phyloP scores from a whole-genome alignment of 1,284 basidiomycete genomes.

The Malassezia restricta region DNA sequence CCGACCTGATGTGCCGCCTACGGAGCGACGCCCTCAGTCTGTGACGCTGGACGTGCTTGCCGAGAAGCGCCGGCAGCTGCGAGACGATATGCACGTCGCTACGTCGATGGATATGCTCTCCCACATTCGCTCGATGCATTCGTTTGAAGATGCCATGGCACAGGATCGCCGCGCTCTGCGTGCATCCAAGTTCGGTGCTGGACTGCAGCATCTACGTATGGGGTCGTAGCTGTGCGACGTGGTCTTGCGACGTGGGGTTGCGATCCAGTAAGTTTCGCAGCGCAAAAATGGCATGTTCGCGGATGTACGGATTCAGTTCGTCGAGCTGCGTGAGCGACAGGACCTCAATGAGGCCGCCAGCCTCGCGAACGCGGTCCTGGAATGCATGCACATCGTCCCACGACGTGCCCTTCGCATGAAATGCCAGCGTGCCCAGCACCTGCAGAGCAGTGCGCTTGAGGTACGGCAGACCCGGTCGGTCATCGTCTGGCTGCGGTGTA shows the following conservation, averaged over 20 bases:
- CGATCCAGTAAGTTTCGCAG: constrained; percentile 30
- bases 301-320: constrained; percentile 37
- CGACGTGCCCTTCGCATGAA: background rate
- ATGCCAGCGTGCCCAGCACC: constrained; percentile 8
- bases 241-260: constrained; percentile 29
- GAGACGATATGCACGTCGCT: background rate
- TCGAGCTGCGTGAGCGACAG: constrained; percentile 38
- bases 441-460: constrained; percentile 12
- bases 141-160: constrained; percentile 11
- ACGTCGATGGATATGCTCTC: constrained; percentile 5
- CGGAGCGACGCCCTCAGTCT: background rate
- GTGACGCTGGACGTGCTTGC: background rate
- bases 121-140: background rate
- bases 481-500: background rate
- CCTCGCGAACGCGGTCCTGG: constrained; percentile 29
- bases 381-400: constrained; percentile 11
- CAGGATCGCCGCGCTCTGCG: constrained; percentile 10
- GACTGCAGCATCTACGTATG: constrained; percentile 6
- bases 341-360: constrained; percentile 32
- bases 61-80: constrained; percentile 6
- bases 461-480: constrained; percentile 7
- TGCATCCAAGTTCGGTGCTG: constrained; percentile 14
- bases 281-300: constrained; percentile 40
- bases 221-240: constrained; percentile 20
- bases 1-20: background rate